Evolutionary conservation across 2,329 filamentous ascomycete species (phyloP).

Genomic region (Blastomyces emzantsi): DNA sequence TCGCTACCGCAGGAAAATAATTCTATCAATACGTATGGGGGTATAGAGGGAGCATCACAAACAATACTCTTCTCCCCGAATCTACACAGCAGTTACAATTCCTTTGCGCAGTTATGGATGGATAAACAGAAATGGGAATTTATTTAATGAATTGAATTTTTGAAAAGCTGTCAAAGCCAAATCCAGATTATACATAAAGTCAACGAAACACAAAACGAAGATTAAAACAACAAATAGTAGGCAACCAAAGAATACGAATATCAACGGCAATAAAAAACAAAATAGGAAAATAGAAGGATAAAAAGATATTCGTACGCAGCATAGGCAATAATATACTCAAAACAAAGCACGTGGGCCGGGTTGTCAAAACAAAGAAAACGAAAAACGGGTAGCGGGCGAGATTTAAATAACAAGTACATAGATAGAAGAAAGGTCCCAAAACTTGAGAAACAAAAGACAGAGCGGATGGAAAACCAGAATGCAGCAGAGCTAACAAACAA

Average conservation of each 20-base stretch:
- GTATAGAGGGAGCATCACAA: background rate
- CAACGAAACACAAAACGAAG: background rate
- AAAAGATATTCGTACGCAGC: background rate
- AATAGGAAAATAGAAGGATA: background rate
- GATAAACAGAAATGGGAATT: background rate
- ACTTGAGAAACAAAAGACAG: constrained; percentile 11
- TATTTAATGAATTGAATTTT: background rate
- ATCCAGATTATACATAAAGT: background rate
- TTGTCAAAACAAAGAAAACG: constrained; percentile 6
- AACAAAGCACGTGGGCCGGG: constrained; percentile 13
- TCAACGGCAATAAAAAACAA: background rate
- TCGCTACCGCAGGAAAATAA: background rate
- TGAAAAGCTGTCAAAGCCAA: background rate
- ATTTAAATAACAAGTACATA: background rate
- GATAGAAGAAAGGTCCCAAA: background rate
- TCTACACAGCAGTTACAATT: background rate
- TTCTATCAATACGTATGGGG: background rate
- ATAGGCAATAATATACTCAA: background rate
- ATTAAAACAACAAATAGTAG: background rate
- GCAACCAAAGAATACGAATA: background rate
- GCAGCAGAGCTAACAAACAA: background rate
- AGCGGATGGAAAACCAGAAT: background rate
- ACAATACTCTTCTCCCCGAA: background rate
- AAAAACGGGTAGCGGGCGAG: background rate
- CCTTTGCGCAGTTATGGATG: background rate